Percentiles rank a stretch among this genome's conserved stretches.
phyloP scores from a whole-genome alignment of 2,329 filamentous ascomycete species.

The Colletotrichum cereale region DNA sequence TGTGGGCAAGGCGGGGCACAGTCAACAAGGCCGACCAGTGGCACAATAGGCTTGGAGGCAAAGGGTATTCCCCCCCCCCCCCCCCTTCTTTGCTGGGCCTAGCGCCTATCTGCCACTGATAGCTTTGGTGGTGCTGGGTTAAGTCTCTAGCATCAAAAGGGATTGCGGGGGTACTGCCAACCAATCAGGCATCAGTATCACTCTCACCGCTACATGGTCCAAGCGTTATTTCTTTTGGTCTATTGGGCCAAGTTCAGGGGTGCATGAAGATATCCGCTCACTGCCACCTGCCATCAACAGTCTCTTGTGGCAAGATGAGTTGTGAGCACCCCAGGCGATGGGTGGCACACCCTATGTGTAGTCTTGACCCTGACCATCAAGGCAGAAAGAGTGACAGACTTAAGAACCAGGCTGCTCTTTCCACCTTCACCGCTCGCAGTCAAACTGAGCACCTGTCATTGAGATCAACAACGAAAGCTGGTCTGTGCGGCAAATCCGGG shows the following conservation, averaged over 20 bases:
- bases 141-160: conserved; percentile 21
- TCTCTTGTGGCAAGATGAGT: conserved; percentile 10
- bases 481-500: conserved; percentile 13
- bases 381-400: not conserved
- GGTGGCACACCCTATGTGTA: not conserved
- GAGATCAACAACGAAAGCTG: not conserved
- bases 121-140: conserved; percentile 18
- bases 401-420: too few species aligned
- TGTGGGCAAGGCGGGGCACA: conserved; percentile 48
- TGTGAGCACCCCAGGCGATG: not conserved
- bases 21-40: conserved; percentile 42
- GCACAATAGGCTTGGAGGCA: conserved; percentile 37
- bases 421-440: not conserved
- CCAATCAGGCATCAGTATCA: conserved; percentile 37
- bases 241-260: conserved; percentile 39
- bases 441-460: not conserved
- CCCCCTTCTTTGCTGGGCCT: conserved; percentile 34
- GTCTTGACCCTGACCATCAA: not conserved
- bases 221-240: conserved; percentile 24
- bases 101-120: conserved; percentile 29
- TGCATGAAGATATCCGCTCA: conserved; percentile 34
- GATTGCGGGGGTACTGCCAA: not conserved
- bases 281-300: conserved; percentile 34
- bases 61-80: conserved; percentile 15
- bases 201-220: conserved; percentile 45